These are phyloP conservation scores for Helminthosporium solani DNA, from an alignment of 2,329 filamentous ascomycete species.

Conservation along the genomic window DNA sequence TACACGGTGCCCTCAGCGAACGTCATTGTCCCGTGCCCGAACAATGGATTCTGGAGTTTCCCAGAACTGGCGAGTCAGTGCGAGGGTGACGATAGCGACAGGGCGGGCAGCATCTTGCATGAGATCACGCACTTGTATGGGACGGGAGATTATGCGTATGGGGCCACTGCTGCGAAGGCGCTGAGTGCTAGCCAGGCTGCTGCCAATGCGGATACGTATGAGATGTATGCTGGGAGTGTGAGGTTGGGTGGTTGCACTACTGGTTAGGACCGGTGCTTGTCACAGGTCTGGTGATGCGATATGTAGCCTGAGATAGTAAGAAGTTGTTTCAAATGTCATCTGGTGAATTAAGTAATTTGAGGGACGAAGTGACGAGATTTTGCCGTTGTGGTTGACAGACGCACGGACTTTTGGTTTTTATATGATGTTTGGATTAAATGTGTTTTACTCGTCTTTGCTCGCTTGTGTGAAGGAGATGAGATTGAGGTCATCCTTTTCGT, in stretches of 20 bases:
- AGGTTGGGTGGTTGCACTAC: constrained; percentile 12
- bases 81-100: constrained; percentile 11
- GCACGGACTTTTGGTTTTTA: too few species aligned
- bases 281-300: too few species aligned
- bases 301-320: too few species aligned
- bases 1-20: constrained; percentile 10
- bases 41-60: constrained; percentile 15
- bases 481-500: too few species aligned
- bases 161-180: constrained; percentile 7
- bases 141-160: constrained; percentile 6
- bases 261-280: too few species aligned
- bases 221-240: constrained; percentile 15
- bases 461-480: too few species aligned
- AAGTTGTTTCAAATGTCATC: too few species aligned
- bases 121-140: constrained; percentile 14
- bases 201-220: constrained; percentile 13
- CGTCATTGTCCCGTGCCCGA: constrained; percentile 11
- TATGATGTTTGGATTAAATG: too few species aligned
- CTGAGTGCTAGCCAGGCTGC: constrained; percentile 8
- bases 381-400: too few species aligned
- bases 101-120: constrained; percentile 9
- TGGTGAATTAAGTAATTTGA: too few species aligned
- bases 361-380: too few species aligned
- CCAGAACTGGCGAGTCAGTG: constrained; percentile 6
- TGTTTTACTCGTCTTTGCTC: too few species aligned